Evolutionary conservation across 1,284 basidiomycete genomes (phyloP), one percentile per base, ranked within the genome.

Genomic region (Boletus sp.): DNA sequence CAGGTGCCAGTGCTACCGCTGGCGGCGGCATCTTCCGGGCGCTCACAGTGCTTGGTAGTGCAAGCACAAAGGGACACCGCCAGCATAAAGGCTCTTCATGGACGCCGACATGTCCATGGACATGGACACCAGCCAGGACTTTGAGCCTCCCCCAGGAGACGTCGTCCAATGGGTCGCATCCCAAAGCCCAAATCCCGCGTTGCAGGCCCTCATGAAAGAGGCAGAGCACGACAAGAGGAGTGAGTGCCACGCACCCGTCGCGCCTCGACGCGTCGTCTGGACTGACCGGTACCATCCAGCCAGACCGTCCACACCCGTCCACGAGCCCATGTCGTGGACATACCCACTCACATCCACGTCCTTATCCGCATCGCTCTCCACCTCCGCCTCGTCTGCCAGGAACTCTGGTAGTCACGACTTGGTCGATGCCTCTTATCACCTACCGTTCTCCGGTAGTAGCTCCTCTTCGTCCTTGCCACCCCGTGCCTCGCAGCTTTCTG

Each of bases 161-260:
- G 51, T 49, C 38, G 61, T 67, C 19, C 40, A 35, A 27, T 63
- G 61, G 61, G 57, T 55, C 1, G 51, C 61, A 2, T 67, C 61
- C 0, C 64, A 63, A 27, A 50, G 49, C 29, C 40, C 56, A 1
- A 59, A 59, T 16, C 64, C 64, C 4, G 59, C 55, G 0, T 33
- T 63, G 19, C 61, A 48, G 9, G 58, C 57, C 0, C 61, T 63
- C 32, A 61, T 63, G 40, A 57, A 32, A 5, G 64, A 62, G 39
- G 58, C 55, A 5, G 56, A 64, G 14, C 51, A 43, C 45, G 60
- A 66, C 27, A 58, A 26, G 19, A 57, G 13, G 41, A 39, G 60
- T 62, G 29, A 36, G 64, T 57, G 8, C 27, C 41, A 39, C 39
- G 2, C 34, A 9, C 4, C 4, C n/a, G 25, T 48, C 49, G 33